A percentile compares a stretch with the other conserved stretches of the same genome.
phyloP scores from a whole-genome alignment of 148 eudicot species.

The Arbutus unedo region DNA sequence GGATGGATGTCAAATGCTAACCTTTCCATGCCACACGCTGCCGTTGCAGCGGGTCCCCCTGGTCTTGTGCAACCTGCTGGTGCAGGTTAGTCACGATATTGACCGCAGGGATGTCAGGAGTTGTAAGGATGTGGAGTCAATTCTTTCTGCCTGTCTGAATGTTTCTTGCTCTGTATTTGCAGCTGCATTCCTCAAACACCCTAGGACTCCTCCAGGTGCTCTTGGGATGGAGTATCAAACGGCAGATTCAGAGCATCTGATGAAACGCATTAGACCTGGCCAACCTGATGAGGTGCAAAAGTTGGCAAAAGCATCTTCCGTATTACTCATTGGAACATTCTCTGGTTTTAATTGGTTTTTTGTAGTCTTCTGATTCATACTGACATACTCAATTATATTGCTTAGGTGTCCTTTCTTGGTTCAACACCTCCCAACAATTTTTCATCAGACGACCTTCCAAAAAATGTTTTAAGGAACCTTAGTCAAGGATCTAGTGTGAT shows the following conservation, averaged over 20 bases:
- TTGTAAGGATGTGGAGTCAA: neutral
- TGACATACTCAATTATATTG: conserved; percentile 2
- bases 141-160: neutral
- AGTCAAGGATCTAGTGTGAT: conserved; percentile 54
- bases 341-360: neutral
- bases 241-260: conserved; percentile 52
- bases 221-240: conserved; percentile 54
- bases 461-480: conserved; percentile 39
- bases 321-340: neutral
- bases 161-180: conserved; percentile 8
- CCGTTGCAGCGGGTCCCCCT: conserved; percentile 49
- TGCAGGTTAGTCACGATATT: conserved; percentile 33
- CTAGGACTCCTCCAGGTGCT: conserved; percentile 47
- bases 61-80: conserved; percentile 52
- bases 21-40: conserved; percentile 50
- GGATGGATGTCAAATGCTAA: conserved; percentile 59
- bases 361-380: neutral
- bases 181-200: conserved; percentile 57
- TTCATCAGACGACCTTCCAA: conserved; percentile 55
- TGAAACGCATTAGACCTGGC: conserved; percentile 58
- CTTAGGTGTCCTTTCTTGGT: conserved; percentile 53
- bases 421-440: conserved; percentile 31
- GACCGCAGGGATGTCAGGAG: neutral
- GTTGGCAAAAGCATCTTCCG: neutral
- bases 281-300: conserved; percentile 49